Base-by-base conservation (phyloP, 768 basidiomycete genomes). In the Rhizopogon vinicolor region DNA sequence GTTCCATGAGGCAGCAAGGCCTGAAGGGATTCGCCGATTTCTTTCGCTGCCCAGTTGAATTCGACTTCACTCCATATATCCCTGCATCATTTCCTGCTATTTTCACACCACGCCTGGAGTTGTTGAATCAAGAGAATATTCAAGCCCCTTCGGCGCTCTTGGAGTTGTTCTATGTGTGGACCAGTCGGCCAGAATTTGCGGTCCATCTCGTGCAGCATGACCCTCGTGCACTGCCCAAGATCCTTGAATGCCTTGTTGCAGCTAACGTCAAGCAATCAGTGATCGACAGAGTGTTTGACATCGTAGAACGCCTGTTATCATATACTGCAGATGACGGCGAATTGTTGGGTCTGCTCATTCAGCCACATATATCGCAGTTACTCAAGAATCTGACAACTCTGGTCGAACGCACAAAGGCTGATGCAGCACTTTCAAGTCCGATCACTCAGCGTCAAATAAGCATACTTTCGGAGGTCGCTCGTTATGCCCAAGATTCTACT, bases 91-190 rank as follows among this genome's bases (percentile, higher is more conserved):
- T 92, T 72, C 56, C 74, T 1, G 72, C 81, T 0, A 82, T 91
- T 74, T 88, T 98, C 62, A 83, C 87, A 0, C 94, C 96, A 0
- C 89, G 97, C 6, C 76, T 99, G 22, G 73, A 82, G 0, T 69
- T 74, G 3, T 75, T 98, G 25, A 86, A 89, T 56, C 77, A 72
- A 42, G 97, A 98, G 69, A 98, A 95, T 63, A 91, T 89, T 0
- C 96, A 98, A 68, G 80, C 91, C 0, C 94, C 96, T 0, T 96
- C 94, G 0, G 85, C 91, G 0, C 76, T 96, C 16, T 74, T 99
- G 42, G 93, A 97, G 40, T 75, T 98, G 19, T 89, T 97, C 71
- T 79, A 84, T 55, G 73, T 80, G 6, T 95, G 94, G 89, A 82
- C 91, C 0, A 67, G 75, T 14, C 75, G 80, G 16, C 74, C 73